Conservation (phyloP, 306 rosid genomes). For the Fragaria ananassa region DNA sequence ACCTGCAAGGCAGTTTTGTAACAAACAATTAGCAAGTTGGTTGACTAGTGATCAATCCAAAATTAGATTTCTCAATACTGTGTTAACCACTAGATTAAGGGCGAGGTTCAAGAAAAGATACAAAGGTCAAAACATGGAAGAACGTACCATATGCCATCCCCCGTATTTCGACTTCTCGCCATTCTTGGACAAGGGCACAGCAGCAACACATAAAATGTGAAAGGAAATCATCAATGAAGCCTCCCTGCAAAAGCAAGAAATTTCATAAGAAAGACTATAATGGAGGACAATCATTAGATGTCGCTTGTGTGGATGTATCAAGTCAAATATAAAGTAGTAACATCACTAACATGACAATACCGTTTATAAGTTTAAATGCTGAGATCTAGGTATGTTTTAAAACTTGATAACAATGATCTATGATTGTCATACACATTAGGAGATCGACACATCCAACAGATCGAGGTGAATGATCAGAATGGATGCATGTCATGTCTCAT, state of each 20-base stretch:
- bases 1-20: slow-evolving; percentile 49
- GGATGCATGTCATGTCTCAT: not conserved
- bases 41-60: not conserved
- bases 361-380: not conserved
- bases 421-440: not conserved
- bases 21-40: slow-evolving; percentile 18
- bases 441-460: not conserved
- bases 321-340: not conserved
- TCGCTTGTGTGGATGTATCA: not conserved
- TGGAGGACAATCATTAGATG: slow-evolving; percentile 3
- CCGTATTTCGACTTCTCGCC: slow-evolving; percentile 95
- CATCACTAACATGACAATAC: not conserved
- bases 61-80: not conserved
- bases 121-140: slow-evolving; percentile 13
- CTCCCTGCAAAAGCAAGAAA: slow-evolving; percentile 56
- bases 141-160: slow-evolving; percentile 61
- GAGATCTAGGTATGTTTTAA: not conserved
- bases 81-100: not conserved
- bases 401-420: not conserved
- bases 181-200: slow-evolving; percentile 99
- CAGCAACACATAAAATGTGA: slow-evolving; percentile 98
- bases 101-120: not conserved
- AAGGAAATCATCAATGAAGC: slow-evolving; percentile 84
- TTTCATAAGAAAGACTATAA: slow-evolving; percentile 10
- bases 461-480: not conserved